phyloP scores from a whole-genome alignment of 768 basidiomycete genomes.

The Clitopilus hobsonii region DNA sequence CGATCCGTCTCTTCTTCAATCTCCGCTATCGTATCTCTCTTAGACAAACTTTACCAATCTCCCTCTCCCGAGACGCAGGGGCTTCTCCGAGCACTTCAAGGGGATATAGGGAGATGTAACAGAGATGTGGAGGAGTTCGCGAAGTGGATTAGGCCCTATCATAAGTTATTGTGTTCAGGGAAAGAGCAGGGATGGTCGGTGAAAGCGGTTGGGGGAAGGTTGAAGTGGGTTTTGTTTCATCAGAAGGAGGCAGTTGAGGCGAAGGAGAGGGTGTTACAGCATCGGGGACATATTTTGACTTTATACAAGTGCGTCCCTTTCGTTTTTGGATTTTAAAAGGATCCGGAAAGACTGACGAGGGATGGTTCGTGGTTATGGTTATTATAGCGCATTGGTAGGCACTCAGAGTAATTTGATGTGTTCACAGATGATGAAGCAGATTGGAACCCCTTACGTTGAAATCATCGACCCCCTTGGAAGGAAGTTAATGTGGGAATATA shows the following conservation, averaged over 20 bases:
- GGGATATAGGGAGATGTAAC: background rate
- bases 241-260: background rate
- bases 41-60: background rate
- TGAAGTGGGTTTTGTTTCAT: background rate
- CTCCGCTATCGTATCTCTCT: background rate
- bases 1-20: background rate
- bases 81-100: background rate
- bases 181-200: background rate
- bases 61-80: background rate
- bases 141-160: background rate
- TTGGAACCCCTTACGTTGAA: too few relatives aligned
- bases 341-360: too few relatives aligned
- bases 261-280: background rate
- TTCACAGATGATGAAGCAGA: too few relatives aligned
- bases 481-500: background rate
- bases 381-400: too few relatives aligned
- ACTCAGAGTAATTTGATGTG: too few relatives aligned
- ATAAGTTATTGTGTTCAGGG: background rate
- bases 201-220: background rate
- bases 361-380: too few relatives aligned
- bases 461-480: background rate
- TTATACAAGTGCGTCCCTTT: background rate
- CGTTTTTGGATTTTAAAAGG: too few relatives aligned
- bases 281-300: background rate
- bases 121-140: background rate